Evolutionary conservation across 2,329 filamentous ascomycete species (phyloP), one percentile per base, ranked within the genome.

Genomic region (Aspergillus latus): DNA sequence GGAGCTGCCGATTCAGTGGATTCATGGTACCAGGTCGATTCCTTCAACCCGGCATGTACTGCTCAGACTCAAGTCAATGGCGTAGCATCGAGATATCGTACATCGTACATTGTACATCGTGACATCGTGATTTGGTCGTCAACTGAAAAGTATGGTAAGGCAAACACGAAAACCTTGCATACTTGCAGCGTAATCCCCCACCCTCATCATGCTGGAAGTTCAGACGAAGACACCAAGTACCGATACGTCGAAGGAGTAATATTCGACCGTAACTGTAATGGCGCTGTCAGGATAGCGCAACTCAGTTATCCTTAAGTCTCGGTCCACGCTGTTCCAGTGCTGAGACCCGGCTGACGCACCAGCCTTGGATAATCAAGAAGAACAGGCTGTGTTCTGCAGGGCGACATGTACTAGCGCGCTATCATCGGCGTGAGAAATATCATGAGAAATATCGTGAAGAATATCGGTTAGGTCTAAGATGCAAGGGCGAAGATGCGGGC

Each of bases 1-100:
- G 52, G 40, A 43, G 36, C 45, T 51, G 55, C 51, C 51, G 58
- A 60, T 62, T 51, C 28, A 40, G 39, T 52, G 49, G 49, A n/a
- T 26, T 49, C 34, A 13, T 4, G 11, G 42, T 32, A 6, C 5
- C 5, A 29, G 10, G 13, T 40, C 26, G 15, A 48, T 44, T 54
- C 30, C 37, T 30, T 36, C 37, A 43, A 16, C 30, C 11, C 15
- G n/a, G 1, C 36, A 11, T 29, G 43, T 47, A 51, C 51, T 51
- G 47, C 39, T 36, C 42, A 13, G 34, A 37, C 11, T 37, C 32
- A 32, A 5, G 56, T 29, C 37, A 21, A 42, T n/a, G 16, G 32
- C 11, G 26, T 43, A 49, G 9, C 34, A 30, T 11, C 15, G 2
- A 37, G 13, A 13, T 7, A 21, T 21, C 21, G 21, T 21, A 3